Base-by-base conservation (phyloP, 257 asterid genomes). In the Fraxinus quadrangulata region DNA sequence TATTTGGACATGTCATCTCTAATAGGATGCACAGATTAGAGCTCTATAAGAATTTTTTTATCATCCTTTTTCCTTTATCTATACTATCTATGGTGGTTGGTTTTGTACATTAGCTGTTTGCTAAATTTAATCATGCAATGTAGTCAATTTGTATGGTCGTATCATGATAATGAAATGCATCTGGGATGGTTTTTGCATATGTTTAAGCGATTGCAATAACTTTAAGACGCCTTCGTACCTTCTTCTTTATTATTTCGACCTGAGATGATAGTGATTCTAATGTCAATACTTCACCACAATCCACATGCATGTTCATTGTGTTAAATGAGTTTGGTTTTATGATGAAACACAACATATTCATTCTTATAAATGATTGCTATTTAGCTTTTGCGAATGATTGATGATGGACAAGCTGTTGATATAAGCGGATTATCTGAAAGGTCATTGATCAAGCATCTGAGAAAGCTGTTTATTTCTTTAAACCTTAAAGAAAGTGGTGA, bases 341-440 rank as follows among this genome's bases (percentile, higher is more conserved):
- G 45, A 36, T 13, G 42, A 51, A 33, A 34, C 33, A 10, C 34
- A 36, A 6, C 76, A 63, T 10, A 72, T 23, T 10, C 54, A 42
- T 73, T 73, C 77, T 79, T 67, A 70, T 49, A 66, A 70, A 61
- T 87, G 72, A 39, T 80, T 82, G 78, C 65, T 73, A 36, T 81
- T 73, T 84, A 95, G 99, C 97, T 95, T 79, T 86, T 95, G 82
- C 88, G 73, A 76, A 95, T 88, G 99, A 90, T 95, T 85, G 99
- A 95, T 42, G 92, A 87, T 56, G 99, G 99, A 21, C 98, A 93
- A 90, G 98, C 99, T 42, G 99, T 93, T 87, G 98, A 95, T 87
- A 92, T 95, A 82, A 81, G 85, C 24, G 98, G 99, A 70, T 87
- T 95, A 84, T 90, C 97, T 23, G 97, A 93, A 77, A 93, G 34